Evolutionary conservation across 2,329 filamentous ascomycete genomes (phyloP).

Genomic region (Cordyceps cicadae): DNA sequence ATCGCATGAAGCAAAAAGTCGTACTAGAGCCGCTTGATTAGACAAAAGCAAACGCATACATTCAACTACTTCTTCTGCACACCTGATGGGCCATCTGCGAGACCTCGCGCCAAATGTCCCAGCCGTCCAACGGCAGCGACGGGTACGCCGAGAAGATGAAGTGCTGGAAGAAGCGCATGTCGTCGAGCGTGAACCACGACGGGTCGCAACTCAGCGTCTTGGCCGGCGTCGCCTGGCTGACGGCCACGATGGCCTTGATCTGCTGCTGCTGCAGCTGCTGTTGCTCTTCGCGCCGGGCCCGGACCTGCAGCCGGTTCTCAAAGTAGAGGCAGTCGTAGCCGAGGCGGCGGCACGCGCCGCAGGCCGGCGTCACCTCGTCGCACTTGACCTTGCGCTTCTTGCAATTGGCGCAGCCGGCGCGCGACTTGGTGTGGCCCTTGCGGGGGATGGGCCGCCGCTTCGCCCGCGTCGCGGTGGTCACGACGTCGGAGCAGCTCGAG

Average conservation of each 20-base stretch:
- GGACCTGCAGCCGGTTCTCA: neutral
- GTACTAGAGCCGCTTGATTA: conserved; percentile 20
- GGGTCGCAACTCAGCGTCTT: conserved; percentile 16
- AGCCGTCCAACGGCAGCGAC: conserved; percentile 29
- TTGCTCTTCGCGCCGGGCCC: neutral
- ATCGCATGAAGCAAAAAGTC: conserved; percentile 35
- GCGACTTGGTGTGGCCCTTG: conserved; percentile 28
- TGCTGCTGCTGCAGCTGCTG: neutral
- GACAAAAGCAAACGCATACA: neutral
- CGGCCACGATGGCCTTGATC: neutral
- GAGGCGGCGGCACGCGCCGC: conserved; percentile 27
- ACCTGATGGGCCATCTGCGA: conserved; percentile 31
- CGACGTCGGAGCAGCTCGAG: neutral
- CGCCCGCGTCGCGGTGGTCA: neutral
- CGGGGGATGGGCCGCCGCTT: conserved; percentile 25
- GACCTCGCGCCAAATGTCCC: conserved; percentile 28
- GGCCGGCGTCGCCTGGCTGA: neutral
- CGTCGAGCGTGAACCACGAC: conserved; percentile 30
- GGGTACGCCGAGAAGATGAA: conserved; percentile 39
- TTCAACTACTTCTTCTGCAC: conserved; percentile 3
- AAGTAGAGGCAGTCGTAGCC: conserved; percentile 29
- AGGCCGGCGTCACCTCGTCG: conserved; percentile 27
- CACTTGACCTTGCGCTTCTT: conserved; percentile 39
- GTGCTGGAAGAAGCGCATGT: conserved; percentile 46
- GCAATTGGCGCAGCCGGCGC: conserved; percentile 25